Evolutionary conservation across 2,329 filamentous ascomycete species (phyloP), one percentile per base, ranked within the genome.

Genomic region (Ascomycota sp.): DNA sequence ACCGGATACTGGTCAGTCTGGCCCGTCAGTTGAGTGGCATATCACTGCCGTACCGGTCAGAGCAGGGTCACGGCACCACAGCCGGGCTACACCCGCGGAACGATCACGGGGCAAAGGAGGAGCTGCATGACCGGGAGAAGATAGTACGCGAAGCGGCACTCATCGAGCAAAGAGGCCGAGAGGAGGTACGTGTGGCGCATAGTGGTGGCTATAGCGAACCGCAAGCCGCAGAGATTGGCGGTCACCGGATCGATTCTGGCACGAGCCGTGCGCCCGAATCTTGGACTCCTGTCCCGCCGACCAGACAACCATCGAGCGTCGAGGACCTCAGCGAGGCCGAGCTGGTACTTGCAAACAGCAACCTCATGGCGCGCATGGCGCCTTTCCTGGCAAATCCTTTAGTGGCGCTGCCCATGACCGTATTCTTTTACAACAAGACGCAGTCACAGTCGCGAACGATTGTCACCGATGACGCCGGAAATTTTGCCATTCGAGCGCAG

Each of bases 361-460:
- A 92, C 47, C 62, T 98, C 31, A 82, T 93, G 73, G 74, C 80
- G 34, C 68, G 89, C 35, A 64, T 98, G 30, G 75, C 73, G 10
- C 89, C 89, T 0, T 98, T 98, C 50, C 68, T 98, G 57, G 82
- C 82, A 1, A 84, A 75, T 29, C 82, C 89, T 0, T 59, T 84
- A 36, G 70, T 76, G 1, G 69, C 76, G 33, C 67, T 73, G 13
- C 76, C 84, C 0, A 76, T 98, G 35, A 93, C 83, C 0, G 62
- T 92, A 1, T 93, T 95, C 59, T 95, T 98, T 53, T 98, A 91
- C 56, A 89, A 95, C 45, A 72, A 91, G 10, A 57, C 66, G 3
- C 66, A 73, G 33, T 92, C 86, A 1, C 75, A 83, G 44, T 91
- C 86, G 25, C 69, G 77, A 34, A 92, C 80, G 1, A 71, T 92